A percentile compares a stretch with the other conserved stretches of the same genome.
phyloP scores from a whole-genome alignment of 1,284 basidiomycete species.

The Tilletia indica region DNA sequence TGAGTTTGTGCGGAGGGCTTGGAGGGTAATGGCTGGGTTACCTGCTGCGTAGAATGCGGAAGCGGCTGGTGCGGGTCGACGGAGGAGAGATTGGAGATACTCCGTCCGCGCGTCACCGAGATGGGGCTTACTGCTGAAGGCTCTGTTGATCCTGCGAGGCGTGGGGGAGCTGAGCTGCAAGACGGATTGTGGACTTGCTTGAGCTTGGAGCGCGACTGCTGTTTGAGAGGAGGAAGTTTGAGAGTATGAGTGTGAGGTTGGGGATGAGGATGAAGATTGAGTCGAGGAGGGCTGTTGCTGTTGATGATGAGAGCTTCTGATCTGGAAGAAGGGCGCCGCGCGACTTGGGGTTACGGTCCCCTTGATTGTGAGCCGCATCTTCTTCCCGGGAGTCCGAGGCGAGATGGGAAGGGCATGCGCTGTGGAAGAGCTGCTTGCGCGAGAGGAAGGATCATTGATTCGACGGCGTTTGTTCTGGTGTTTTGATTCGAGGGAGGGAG shows the following conservation, averaged over 20 bases:
- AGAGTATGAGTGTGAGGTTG: conserved; percentile 13
- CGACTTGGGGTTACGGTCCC: conserved; percentile 45
- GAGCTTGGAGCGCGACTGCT: background rate
- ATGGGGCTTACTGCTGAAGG: background rate
- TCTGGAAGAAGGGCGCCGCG: conserved; percentile 29
- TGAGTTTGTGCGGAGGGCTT: background rate
- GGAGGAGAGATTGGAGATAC: background rate
- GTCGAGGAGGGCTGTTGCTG: conserved; percentile 20
- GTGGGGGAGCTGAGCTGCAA: conserved; percentile 16
- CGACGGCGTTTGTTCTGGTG: no score
- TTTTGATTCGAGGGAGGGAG: no score
- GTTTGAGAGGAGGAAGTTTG: conserved; percentile 17
- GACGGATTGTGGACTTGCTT: conserved; percentile 24
- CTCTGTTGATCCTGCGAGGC: background rate
- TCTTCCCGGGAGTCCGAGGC: background rate
- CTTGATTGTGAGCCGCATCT: conserved; percentile 28
- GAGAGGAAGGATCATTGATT: no score
- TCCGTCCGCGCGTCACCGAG: conserved; percentile 2
- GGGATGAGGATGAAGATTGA: background rate
- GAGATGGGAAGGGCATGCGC: no score
- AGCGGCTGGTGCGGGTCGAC: background rate
- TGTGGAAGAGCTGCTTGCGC: no score
- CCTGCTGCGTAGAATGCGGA: background rate
- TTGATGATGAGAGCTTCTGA: conserved; percentile 24
- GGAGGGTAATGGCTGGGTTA: background rate